phyloP scores from a whole-genome alignment of 345 rosid species.

The Hirschfeldia incana region DNA sequence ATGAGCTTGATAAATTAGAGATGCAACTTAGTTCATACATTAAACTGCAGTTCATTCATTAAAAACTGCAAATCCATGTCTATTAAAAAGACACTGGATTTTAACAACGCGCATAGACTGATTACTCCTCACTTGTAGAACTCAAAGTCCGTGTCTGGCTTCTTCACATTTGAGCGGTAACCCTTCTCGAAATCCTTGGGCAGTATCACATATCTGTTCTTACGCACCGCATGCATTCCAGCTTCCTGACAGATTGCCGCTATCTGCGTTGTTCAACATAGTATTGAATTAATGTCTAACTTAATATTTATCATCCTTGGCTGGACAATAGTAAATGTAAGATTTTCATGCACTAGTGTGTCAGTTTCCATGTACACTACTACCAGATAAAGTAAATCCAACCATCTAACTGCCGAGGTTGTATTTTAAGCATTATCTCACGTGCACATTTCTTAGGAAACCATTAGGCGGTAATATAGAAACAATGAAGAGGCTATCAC shows the following conservation, averaged over 20 bases:
- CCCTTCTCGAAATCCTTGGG: slow-evolving; percentile 99
- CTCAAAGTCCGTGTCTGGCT: slow-evolving; percentile 97
- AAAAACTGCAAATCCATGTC: slow-evolving; percentile 33
- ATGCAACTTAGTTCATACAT: slow-evolving; percentile 33
- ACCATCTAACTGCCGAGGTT: slow-evolving; percentile 13
- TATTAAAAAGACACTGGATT: slow-evolving; percentile 30
- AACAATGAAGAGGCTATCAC: not conserved
- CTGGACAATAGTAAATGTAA: not conserved
- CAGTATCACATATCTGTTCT: slow-evolving; percentile 93
- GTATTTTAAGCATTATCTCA: not conserved
- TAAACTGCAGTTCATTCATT: too few relatives aligned
- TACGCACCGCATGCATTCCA: slow-evolving; percentile 98
- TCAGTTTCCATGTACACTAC: not conserved
- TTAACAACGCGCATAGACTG: slow-evolving; percentile 22
- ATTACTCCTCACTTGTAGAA: slow-evolving; percentile 72
- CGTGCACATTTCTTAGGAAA: not conserved
- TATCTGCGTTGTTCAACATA: slow-evolving; percentile 51
- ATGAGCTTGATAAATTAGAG: slow-evolving; percentile 13
- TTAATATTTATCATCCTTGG: not conserved
- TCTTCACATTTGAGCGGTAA: slow-evolving; percentile 95
- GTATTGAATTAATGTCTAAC: not conserved
- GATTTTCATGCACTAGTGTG: slow-evolving; percentile 3
- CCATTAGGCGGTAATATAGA: not conserved
- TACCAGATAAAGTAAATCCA: not conserved
- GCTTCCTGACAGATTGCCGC: slow-evolving; percentile 99